Evolutionary conservation across 148 eudicot genomes (phyloP).

Genomic region (Simmondsia chinensis): DNA sequence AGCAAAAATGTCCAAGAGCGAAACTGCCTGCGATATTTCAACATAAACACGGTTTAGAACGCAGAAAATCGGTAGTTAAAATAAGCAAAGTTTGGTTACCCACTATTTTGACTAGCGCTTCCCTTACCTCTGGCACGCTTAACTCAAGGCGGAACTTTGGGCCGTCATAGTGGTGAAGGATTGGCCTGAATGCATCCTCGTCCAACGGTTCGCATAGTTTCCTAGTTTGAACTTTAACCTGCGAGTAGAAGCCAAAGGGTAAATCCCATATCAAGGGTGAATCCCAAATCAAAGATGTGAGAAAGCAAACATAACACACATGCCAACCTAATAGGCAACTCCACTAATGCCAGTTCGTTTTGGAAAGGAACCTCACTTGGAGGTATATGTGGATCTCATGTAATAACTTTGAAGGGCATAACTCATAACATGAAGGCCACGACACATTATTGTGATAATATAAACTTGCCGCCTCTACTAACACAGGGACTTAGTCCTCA

Average conservation of each 20-base stretch:
- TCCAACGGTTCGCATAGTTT: slow-evolving; percentile 84
- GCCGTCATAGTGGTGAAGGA: slow-evolving; percentile 97
- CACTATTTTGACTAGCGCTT: neutral
- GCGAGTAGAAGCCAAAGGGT: slow-evolving; percentile 1
- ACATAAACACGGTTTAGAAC: neutral
- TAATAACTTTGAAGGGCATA: too few relatives aligned
- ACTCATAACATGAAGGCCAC: too few relatives aligned
- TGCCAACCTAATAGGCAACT: too few relatives aligned
- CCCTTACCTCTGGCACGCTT: slow-evolving; percentile 81
- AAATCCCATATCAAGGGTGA: too few relatives aligned
- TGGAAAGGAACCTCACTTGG: too few relatives aligned
- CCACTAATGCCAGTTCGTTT: too few relatives aligned
- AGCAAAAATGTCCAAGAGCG: slow-evolving; percentile 58
- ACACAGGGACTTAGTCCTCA: too few relatives aligned
- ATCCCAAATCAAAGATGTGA: neutral
- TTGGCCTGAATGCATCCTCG: slow-evolving; percentile 97
- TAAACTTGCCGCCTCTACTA: too few relatives aligned
- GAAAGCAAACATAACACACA: too few relatives aligned
- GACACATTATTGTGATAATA: too few relatives aligned
- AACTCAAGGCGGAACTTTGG: slow-evolving; percentile 98
- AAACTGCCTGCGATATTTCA: slow-evolving; percentile 40
- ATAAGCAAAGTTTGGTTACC: neutral
- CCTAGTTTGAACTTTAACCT: slow-evolving; percentile 86
- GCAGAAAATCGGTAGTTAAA: neutral
- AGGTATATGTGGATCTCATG: too few relatives aligned